Conservation (phyloP, 2,329 filamentous ascomycete genomes). For the Cladosporium phlei region DNA sequence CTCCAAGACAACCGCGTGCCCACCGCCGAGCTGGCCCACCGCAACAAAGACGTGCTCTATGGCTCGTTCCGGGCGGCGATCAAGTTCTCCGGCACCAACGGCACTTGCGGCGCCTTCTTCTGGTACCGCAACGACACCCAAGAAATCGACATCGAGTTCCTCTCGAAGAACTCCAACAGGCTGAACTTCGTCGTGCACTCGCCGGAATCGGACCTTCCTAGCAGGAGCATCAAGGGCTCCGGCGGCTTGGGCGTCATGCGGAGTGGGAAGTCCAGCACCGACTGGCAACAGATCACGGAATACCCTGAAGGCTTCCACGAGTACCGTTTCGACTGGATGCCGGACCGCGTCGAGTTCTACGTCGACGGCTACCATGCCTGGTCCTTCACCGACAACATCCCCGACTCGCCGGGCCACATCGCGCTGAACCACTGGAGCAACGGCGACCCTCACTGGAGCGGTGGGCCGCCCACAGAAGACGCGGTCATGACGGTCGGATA, state of each 20-base stretch:
- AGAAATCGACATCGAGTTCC: slow-evolving; percentile 77
- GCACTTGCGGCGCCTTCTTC: slow-evolving; percentile 76
- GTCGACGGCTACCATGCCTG: slow-evolving; percentile 60
- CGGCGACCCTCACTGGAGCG: slow-evolving; percentile 66
- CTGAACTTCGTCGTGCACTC: slow-evolving; percentile 74
- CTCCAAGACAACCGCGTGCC: slow-evolving; percentile 41
- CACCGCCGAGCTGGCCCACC: slow-evolving; percentile 60
- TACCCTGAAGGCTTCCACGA: slow-evolving; percentile 66
- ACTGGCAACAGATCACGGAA: slow-evolving; percentile 42
- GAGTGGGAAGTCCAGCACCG: too few relatives aligned
- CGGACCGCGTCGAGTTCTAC: slow-evolving; percentile 61
- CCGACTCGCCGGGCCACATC: slow-evolving; percentile 58
- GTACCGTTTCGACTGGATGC: slow-evolving; percentile 72
- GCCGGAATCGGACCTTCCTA: too few relatives aligned
- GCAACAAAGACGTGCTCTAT: slow-evolving; percentile 59
- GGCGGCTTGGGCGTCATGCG: too few relatives aligned
- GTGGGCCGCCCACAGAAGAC: slow-evolving; percentile 61
- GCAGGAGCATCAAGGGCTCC: too few relatives aligned
- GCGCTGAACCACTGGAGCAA: slow-evolving; percentile 76
- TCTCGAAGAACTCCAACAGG: slow-evolving; percentile 50
- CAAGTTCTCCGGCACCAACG: slow-evolving; percentile 55
- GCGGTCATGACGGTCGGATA: slow-evolving; percentile 62
- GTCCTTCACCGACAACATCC: slow-evolving; percentile 42
- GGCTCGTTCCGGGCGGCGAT: slow-evolving; percentile 66
- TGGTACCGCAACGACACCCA: slow-evolving; percentile 78